A percentile compares a stretch with the other conserved stretches of the same genome.
phyloP scores from a whole-genome alignment of 257 asterid species.

The Solanum pinnatisectum region DNA sequence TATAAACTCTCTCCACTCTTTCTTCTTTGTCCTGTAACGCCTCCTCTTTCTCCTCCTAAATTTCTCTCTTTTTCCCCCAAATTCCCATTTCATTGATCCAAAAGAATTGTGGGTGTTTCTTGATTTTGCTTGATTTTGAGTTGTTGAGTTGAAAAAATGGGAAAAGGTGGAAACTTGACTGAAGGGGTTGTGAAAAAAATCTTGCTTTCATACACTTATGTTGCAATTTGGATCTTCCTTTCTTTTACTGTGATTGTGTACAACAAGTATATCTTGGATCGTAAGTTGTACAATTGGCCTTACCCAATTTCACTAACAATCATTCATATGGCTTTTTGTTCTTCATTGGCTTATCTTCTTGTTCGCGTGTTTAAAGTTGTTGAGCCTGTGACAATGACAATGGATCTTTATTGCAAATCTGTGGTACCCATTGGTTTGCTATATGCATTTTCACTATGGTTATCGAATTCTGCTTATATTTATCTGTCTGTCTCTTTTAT shows the following conservation, averaged over 20 bases:
- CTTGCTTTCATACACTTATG: slow-evolving; percentile 53
- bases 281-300: slow-evolving; percentile 74
- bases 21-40: neutral
- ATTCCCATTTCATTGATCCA: neutral
- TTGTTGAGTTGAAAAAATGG: slow-evolving; percentile 19
- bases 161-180: slow-evolving; percentile 46
- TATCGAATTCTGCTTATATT: slow-evolving; percentile 63
- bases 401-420: slow-evolving; percentile 54
- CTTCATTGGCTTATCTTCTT: slow-evolving; percentile 46
- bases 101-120: neutral
- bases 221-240: slow-evolving; percentile 54
- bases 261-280: slow-evolving; percentile 65
- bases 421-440: slow-evolving; percentile 56
- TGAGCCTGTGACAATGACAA: slow-evolving; percentile 55
- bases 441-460: slow-evolving; percentile 53
- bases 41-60: neutral
- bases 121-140: neutral
- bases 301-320: slow-evolving; percentile 66
- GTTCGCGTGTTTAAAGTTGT: slow-evolving; percentile 46
- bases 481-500: slow-evolving; percentile 61
- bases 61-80: neutral
- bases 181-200: slow-evolving; percentile 54
- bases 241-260: slow-evolving; percentile 60
- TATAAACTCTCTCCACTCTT: neutral
- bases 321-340: slow-evolving; percentile 61